Evolutionary conservation across 1,284 basidiomycete species (phyloP).

Genomic region (Exobasidium cylindrosporum): DNA sequence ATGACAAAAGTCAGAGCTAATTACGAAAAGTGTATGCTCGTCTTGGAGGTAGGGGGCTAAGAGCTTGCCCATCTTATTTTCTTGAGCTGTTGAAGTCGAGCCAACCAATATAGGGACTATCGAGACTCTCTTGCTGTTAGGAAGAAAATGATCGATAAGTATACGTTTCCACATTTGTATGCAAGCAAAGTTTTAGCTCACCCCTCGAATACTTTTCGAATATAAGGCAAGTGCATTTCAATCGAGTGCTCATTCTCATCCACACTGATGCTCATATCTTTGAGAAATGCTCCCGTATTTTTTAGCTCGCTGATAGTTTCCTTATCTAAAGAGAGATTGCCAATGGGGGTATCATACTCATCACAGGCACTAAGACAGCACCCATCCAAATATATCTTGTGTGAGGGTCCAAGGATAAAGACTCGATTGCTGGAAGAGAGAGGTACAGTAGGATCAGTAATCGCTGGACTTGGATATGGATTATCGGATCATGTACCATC

Average conservation of each 20-base stretch:
- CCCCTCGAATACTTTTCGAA: conserved; percentile 81
- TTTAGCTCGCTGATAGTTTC: conserved; percentile 65
- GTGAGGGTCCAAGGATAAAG: conserved; percentile 92
- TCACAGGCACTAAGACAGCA: conserved; percentile 78
- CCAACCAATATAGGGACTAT: conserved; percentile 92
- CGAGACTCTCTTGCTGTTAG: conserved; percentile 66
- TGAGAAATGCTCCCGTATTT: conserved; percentile 68
- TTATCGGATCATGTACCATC: neutral
- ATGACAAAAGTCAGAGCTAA: conserved; percentile 97
- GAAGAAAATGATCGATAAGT: neutral
- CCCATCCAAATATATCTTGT: conserved; percentile 81
- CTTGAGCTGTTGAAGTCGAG: conserved; percentile 66
- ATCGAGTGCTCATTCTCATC: conserved; percentile 96
- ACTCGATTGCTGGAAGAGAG: conserved; percentile 69
- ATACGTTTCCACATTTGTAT: neutral
- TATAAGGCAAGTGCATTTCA: conserved; percentile 95
- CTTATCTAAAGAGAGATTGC: conserved; percentile 78
- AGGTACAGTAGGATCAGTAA: neutral
- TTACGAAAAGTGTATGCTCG: conserved; percentile 77
- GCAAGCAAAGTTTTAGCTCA: conserved; percentile 56
- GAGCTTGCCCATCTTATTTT: conserved; percentile 66
- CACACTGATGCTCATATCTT: conserved; percentile 64
- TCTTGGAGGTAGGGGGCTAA: conserved; percentile 76
- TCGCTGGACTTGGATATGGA: neutral
- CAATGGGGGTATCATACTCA: conserved; percentile 81